A percentile compares a stretch with the other conserved stretches of the same genome.
Conservation (phyloP, 129 eudicot genomes). For the Logfia minima region DNA sequence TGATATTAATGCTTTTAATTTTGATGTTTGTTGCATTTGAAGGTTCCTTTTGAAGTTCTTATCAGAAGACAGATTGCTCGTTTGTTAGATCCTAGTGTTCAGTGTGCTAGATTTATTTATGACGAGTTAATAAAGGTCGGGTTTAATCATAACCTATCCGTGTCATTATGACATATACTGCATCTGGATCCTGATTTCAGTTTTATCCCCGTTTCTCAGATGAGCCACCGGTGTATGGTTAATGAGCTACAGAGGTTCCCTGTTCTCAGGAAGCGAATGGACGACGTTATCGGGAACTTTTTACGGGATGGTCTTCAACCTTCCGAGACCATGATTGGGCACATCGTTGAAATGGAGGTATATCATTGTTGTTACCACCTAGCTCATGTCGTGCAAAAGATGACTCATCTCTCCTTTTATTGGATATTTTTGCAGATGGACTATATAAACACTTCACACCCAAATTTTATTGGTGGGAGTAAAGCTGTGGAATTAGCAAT, state of each 20-base stretch:
- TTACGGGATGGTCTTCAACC: slow-evolving; percentile 97
- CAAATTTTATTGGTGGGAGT: slow-evolving; percentile 93
- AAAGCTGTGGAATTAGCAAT: slow-evolving; percentile 81
- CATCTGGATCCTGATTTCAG: slow-evolving; percentile 7
- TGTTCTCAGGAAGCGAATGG: slow-evolving; percentile 85
- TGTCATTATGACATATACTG: background rate
- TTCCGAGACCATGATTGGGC: slow-evolving; percentile 95
- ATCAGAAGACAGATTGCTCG: slow-evolving; percentile 90
- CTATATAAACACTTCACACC: slow-evolving; percentile 96
- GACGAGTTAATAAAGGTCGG: slow-evolving; percentile 93
- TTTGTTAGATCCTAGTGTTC: slow-evolving; percentile 94
- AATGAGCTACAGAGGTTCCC: slow-evolving; percentile 93
- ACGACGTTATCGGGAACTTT: slow-evolving; percentile 77
- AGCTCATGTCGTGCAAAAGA: slow-evolving; percentile 2
- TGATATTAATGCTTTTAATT: background rate
- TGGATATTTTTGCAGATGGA: slow-evolving; percentile 64
- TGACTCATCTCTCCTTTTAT: background rate
- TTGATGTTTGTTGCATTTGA: slow-evolving; percentile 20
- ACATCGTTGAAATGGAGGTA: slow-evolving; percentile 99
- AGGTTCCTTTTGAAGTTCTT: slow-evolving; percentile 98
- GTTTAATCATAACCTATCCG: background rate
- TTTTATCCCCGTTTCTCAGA: slow-evolving; percentile 43
- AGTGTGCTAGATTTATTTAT: slow-evolving; percentile 92
- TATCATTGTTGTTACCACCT: background rate
- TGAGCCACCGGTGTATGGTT: slow-evolving; percentile 92